phyloP scores from a whole-genome alignment of 371 early-diverging fungal genomes.

The Mucor lusitanicus region DNA sequence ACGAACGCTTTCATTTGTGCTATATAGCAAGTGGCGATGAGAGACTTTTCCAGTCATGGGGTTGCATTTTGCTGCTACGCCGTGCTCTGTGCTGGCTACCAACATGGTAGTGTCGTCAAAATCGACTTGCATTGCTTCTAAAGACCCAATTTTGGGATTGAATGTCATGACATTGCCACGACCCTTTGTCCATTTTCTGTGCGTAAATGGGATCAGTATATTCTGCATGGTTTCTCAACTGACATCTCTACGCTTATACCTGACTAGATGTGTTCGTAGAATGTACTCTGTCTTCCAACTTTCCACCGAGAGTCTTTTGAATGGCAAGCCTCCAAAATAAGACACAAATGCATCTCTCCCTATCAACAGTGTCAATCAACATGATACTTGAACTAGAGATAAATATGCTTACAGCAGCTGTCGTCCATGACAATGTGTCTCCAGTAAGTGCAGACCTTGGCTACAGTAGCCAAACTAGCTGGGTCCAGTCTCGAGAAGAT shows the following conservation, averaged over 20 bases:
- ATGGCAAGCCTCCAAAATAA: constrained; percentile 49
- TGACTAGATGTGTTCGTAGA: constrained; percentile 42
- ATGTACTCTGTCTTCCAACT: constrained; percentile 59
- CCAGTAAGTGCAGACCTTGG: constrained; percentile 50
- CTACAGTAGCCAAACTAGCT: constrained; percentile 32
- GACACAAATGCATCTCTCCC: constrained; percentile 54
- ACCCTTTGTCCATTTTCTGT: constrained; percentile 52
- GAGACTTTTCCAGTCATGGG: constrained; percentile 48
- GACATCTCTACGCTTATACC: constrained; percentile 40
- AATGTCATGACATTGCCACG: constrained; percentile 44
- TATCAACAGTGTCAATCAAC: not conserved
- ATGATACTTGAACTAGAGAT: not conserved
- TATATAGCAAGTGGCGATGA: constrained; percentile 35
- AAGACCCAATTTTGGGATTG: constrained; percentile 43
- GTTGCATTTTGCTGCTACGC: constrained; percentile 45
- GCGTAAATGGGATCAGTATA: not conserved
- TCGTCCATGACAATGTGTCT: constrained; percentile 49
- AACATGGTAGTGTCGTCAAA: constrained; percentile 41
- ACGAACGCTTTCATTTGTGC: constrained; percentile 36
- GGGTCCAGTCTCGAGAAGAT: constrained; percentile 54
- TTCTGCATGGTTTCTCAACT: too few relatives aligned
- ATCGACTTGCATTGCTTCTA: constrained; percentile 42
- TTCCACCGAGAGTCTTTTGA: constrained; percentile 36
- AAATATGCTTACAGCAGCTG: constrained; percentile 43
- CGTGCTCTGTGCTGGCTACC: constrained; percentile 41